phyloP scores from a whole-genome alignment of 2,329 filamentous ascomycete genomes.

The Neopestalotiopsis rosae region DNA sequence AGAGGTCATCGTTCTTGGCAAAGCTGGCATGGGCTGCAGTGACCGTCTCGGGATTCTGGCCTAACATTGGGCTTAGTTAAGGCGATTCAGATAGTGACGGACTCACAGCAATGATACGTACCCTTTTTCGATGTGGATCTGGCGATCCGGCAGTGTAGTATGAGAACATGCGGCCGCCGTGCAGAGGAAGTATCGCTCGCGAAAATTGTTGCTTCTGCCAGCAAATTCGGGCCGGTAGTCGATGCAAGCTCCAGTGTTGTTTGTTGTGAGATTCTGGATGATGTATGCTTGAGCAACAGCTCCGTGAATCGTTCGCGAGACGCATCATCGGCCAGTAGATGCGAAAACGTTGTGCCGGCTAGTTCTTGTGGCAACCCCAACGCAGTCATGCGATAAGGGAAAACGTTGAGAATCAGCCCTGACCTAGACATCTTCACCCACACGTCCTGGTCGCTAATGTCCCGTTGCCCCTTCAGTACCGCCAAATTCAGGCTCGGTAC shows the following conservation, averaged over 20 bases:
- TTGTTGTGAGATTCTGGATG: neutral
- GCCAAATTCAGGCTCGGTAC: neutral
- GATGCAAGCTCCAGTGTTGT: neutral
- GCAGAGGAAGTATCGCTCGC: neutral
- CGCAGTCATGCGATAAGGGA: slow-evolving; percentile 1
- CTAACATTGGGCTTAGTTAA: neutral
- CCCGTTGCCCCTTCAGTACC: neutral
- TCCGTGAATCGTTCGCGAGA: neutral
- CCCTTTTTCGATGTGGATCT: neutral
- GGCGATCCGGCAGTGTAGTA: neutral
- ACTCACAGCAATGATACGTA: neutral
- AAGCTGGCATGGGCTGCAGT: neutral
- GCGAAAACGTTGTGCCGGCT: neutral
- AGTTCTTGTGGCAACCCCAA: neutral
- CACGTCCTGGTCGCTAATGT: neutral
- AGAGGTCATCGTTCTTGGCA: neutral
- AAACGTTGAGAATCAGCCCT: slow-evolving; percentile 6
- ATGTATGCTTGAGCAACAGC: neutral
- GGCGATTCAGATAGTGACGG: neutral
- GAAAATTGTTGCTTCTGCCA: neutral
- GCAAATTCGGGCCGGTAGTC: neutral
- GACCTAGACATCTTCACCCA: slow-evolving; percentile 15
- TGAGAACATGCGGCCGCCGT: neutral
- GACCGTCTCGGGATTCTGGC: neutral
- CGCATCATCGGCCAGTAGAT: neutral